A percentile compares a stretch with the other conserved stretches of the same genome.
Conservation (phyloP, 208 protist genomes). For the Wallacemonas sp. region DNA sequence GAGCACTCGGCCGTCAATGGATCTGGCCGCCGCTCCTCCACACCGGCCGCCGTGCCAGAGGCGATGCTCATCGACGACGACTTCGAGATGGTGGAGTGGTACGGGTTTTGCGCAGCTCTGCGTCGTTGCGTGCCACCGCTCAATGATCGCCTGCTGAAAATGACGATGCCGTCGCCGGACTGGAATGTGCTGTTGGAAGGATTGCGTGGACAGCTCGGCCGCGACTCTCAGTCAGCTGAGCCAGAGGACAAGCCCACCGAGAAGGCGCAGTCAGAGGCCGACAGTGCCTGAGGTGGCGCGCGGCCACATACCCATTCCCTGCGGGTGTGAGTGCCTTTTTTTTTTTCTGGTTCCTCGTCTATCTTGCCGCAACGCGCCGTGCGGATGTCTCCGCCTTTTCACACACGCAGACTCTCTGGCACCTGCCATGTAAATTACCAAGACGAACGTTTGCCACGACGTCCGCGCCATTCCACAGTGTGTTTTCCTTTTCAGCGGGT, state of each 20-base stretch:
- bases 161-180: conserved; percentile 3
- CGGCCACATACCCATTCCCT: too few species aligned
- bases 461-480: too few species aligned
- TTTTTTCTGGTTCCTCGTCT: conserved; percentile 12
- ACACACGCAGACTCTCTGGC: conserved; percentile 11
- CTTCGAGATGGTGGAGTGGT: conserved; percentile 72
- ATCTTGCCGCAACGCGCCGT: too few species aligned
- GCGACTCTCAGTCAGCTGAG: not conserved
- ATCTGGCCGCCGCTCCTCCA: not conserved
- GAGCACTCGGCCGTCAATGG: too few species aligned
- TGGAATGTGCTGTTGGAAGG: conserved; percentile 4
- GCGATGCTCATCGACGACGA: conserved; percentile 26
- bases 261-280: not conserved
- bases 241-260: not conserved
- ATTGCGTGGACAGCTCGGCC: not conserved
- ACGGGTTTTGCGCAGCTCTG: conserved; percentile 48
- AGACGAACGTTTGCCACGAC: too few species aligned
- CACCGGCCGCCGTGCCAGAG: conserved; percentile 10
- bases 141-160: conserved; percentile 7
- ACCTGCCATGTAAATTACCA: too few species aligned
- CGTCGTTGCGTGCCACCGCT: conserved; percentile 28
- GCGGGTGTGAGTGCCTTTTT: too few species aligned
- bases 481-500: too few species aligned
- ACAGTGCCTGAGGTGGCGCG: too few species aligned
- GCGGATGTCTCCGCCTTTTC: too few species aligned